phyloP scores from a whole-genome alignment of 1,284 basidiomycete genomes.

The Austroboletus niveus region DNA sequence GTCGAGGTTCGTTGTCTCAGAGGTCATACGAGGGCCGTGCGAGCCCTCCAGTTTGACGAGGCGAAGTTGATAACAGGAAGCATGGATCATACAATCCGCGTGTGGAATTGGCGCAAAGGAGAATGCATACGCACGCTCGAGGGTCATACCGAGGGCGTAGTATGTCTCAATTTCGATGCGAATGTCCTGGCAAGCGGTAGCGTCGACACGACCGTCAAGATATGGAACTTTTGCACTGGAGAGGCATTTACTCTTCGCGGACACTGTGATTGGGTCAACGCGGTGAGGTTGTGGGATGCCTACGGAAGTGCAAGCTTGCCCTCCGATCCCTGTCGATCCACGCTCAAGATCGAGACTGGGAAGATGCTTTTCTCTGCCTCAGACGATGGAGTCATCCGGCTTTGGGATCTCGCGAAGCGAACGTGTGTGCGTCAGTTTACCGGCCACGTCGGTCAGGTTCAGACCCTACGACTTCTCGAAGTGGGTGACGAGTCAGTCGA shows the following conservation, averaged over 20 bases:
- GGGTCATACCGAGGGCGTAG: constrained; percentile 91
- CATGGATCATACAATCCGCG: constrained; percentile 94
- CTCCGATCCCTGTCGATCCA: constrained; percentile 33
- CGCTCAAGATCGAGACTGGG: constrained; percentile 64
- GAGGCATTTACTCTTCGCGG: constrained; percentile 92
- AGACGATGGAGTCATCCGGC: constrained; percentile 89
- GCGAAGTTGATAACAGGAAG: constrained; percentile 94
- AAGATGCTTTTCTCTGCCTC: constrained; percentile 97
- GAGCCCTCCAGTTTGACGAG: constrained; percentile 95
- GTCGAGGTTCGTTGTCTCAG: constrained; percentile 79
- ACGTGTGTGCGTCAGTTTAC: constrained; percentile 83
- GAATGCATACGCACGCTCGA: constrained; percentile 84
- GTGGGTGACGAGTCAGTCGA: constrained; percentile 51
- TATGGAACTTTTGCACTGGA: constrained; percentile 94
- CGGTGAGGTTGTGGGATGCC: constrained; percentile 92
- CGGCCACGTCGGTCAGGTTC: constrained; percentile 95
- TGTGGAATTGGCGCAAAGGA: constrained; percentile 98
- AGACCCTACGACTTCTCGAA: constrained; percentile 81
- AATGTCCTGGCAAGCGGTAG: constrained; percentile 91
- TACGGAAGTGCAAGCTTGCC: constrained; percentile 42
- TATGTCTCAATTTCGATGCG: constrained; percentile 90
- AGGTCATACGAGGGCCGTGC: constrained; percentile 90
- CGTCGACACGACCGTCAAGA: constrained; percentile 87
- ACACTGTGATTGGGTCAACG: constrained; percentile 96
- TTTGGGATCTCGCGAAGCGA: constrained; percentile 88